Conservation (phyloP, 129 eudicot genomes). For the Calendula officinalis region DNA sequence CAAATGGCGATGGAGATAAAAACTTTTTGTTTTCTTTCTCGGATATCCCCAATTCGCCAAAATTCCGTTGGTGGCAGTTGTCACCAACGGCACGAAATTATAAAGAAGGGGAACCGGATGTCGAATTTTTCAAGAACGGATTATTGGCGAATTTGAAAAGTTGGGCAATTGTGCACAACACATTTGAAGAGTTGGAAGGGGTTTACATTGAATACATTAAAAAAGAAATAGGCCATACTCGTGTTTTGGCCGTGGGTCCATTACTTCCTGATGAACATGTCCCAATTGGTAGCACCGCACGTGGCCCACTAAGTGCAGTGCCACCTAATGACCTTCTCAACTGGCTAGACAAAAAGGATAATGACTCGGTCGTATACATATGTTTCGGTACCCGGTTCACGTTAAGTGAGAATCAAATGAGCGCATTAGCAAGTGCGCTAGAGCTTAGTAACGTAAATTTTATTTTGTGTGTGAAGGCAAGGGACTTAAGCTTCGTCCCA, state of each 20-base stretch:
- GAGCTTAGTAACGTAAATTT: constrained; percentile 24
- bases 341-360: constrained; percentile 31
- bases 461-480: constrained; percentile 23
- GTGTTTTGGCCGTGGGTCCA: constrained; percentile 41
- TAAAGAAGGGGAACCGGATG: constrained; percentile 24
- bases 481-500: constrained; percentile 21
- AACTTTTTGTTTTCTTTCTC: constrained; percentile 21
- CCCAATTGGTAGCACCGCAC: background rate
- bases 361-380: constrained; percentile 29
- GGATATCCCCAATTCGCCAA: constrained; percentile 32
- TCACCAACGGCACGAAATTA: background rate
- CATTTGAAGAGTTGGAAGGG: constrained; percentile 33
- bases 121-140: constrained; percentile 22
- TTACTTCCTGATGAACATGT: constrained; percentile 7
- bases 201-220: constrained; percentile 26
- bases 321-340: constrained; percentile 13
- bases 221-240: constrained; percentile 15
- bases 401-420: constrained; percentile 27
- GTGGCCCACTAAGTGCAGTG: background rate
- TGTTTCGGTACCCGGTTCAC: constrained; percentile 35
- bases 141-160: constrained; percentile 23
- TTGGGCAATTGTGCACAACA: constrained; percentile 38
- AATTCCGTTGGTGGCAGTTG: constrained; percentile 27
- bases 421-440: constrained; percentile 15
- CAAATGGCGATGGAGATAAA: background rate